Percentiles rank a stretch among this genome's conserved stretches.
These are phyloP conservation scores for Silene conica DNA, from an alignment of 148 eudicot genomes.

Conservation along the genomic window DNA sequence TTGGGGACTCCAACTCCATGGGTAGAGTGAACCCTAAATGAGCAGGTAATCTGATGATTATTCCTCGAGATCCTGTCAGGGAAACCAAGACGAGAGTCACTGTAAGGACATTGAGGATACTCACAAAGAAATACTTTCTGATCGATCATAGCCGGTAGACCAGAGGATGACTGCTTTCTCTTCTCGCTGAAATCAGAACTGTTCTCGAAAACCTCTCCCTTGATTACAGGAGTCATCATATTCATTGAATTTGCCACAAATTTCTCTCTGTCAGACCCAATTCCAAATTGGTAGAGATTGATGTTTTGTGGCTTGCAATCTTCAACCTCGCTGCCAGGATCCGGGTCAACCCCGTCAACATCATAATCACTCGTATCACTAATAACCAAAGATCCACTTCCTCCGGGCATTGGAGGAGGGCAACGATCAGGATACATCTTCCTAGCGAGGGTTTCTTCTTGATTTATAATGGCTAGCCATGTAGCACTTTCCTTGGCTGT, in stretches of 20 bases:
- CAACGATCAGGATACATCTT: conserved; percentile 47
- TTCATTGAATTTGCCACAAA: conserved; percentile 23
- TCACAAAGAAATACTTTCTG: conserved; percentile 43
- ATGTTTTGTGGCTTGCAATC: conserved; percentile 41
- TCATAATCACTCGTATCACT: conserved; percentile 55
- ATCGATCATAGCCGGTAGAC: conserved; percentile 23
- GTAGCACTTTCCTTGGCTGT: conserved; percentile 56
- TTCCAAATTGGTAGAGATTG: conserved; percentile 32
- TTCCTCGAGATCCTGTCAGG: conserved; percentile 44
- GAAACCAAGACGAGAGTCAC: conserved; percentile 37
- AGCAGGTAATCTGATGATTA: conserved; percentile 49
- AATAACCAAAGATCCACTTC: conserved; percentile 38
- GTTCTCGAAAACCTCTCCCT: conserved; percentile 42
- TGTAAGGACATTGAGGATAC: conserved; percentile 47
- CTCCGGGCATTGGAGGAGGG: conserved; percentile 32
- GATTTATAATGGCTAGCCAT: conserved; percentile 52
- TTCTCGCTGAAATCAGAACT: conserved; percentile 31
- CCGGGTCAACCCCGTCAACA: conserved; percentile 45
- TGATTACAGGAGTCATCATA: conserved; percentile 28
- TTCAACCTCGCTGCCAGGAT: conserved; percentile 31
- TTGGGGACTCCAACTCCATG: conserved; percentile 29
- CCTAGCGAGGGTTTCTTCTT: conserved; percentile 48
- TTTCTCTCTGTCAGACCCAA: conserved; percentile 22
- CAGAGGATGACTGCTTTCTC: conserved; percentile 40
- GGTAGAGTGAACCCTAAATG: conserved; percentile 24